These are phyloP conservation scores for Kwoniella mangroviensis DNA, from an alignment of 768 basidiomycete species.

Conservation along the genomic window DNA sequence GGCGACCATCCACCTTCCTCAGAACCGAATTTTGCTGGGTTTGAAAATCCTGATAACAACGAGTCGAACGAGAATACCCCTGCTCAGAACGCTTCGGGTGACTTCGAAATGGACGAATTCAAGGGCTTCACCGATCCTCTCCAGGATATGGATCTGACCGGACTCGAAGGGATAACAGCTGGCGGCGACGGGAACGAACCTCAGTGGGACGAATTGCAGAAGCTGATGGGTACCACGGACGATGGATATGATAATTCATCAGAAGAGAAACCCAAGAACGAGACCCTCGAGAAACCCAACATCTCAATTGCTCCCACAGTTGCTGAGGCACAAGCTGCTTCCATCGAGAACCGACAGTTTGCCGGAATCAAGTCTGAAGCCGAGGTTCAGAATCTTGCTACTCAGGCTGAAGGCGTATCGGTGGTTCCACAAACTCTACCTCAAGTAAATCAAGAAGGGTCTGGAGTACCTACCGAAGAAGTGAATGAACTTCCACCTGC, in stretches of 20 bases:
- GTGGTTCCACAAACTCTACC: slow-evolving; percentile 13
- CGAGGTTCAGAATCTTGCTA: slow-evolving; percentile 11
- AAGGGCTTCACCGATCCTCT: slow-evolving; percentile 29
- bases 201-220: slow-evolving; percentile 43
- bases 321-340: slow-evolving; percentile 24
- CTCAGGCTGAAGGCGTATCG: slow-evolving; percentile 15
- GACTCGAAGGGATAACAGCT: slow-evolving; percentile 20
- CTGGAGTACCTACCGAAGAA: slow-evolving; percentile 35
- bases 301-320: slow-evolving; percentile 31
- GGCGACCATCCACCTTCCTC: slow-evolving; percentile 19
- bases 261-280: neutral
- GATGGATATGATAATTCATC: slow-evolving; percentile 13
- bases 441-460: slow-evolving; percentile 1
- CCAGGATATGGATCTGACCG: slow-evolving; percentile 22
- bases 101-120: slow-evolving; percentile 35
- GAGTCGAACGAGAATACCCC: slow-evolving; percentile 21
- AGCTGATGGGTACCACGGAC: slow-evolving; percentile 39
- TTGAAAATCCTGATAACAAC: slow-evolving; percentile 17
- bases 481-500: slow-evolving; percentile 32
- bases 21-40: slow-evolving; percentile 26
- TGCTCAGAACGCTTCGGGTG: neutral
- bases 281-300: neutral
- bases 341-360: neutral
- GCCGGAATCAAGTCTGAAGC: neutral
- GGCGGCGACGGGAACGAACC: slow-evolving; percentile 24